A percentile compares a stretch with the other conserved stretches of the same genome.
Conservation (phyloP, 139 green algal genomes). For the Haematococcus sp. region DNA sequence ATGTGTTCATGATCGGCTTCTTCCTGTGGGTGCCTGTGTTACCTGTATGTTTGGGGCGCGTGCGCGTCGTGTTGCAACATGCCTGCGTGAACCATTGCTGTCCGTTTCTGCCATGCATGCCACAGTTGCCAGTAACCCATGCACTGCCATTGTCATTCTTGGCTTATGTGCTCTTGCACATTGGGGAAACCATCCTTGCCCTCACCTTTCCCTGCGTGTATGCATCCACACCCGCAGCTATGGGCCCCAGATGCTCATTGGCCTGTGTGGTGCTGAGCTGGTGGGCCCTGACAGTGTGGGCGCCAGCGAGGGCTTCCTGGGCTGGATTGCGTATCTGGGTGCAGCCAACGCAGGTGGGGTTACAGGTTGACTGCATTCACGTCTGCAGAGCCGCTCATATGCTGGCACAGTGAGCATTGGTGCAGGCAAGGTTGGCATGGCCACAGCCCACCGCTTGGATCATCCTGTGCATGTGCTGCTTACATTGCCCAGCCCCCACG, state of each 20-base stretch:
- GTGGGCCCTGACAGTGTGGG: slow-evolving; percentile 85
- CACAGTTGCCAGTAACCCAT: too few relatives aligned
- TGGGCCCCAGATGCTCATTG: slow-evolving; percentile 89
- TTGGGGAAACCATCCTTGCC: not conserved
- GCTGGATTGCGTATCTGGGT: slow-evolving; percentile 87
- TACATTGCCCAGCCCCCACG: too few relatives aligned
- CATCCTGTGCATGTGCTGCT: too few relatives aligned
- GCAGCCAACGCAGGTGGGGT: slow-evolving; percentile 41
- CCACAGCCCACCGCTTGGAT: too few relatives aligned
- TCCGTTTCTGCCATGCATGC: too few relatives aligned
- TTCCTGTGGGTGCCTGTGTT: slow-evolving; percentile 50
- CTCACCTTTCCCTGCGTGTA: not conserved
- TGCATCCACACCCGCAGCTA: slow-evolving; percentile 12
- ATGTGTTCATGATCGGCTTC: slow-evolving; percentile 95
- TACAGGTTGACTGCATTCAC: not conserved
- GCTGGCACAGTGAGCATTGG: too few relatives aligned
- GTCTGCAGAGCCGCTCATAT: not conserved
- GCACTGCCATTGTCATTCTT: too few relatives aligned
- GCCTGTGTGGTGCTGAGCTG: slow-evolving; percentile 93
- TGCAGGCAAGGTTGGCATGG: too few relatives aligned
- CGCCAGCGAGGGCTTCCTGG: slow-evolving; percentile 92
- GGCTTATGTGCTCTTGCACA: not conserved
- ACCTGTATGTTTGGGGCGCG: too few relatives aligned
- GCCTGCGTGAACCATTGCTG: too few relatives aligned
- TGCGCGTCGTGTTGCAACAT: too few relatives aligned